Evolutionary conservation across 2,329 filamentous ascomycete genomes (phyloP), one percentile per base, ranked within the genome.

Genomic region (Penicillium sp.): DNA sequence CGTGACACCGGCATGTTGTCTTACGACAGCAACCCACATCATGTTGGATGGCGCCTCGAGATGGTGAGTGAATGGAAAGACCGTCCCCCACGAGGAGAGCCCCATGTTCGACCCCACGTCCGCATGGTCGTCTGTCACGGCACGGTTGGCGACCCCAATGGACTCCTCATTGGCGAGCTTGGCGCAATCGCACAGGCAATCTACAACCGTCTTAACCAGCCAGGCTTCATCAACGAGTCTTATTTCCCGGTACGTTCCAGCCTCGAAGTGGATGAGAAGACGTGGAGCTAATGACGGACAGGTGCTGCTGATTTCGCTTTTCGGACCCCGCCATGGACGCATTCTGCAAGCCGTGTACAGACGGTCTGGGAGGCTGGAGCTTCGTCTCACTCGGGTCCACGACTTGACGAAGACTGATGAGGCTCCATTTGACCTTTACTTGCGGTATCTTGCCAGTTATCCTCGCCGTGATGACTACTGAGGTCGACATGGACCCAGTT

Each of bases 251-350:
- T 53, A 34, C 11, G 37, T 31, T 37, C 22, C n/a, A 12, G 22
- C 17, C 15, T 22, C 22, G 17, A 15, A 8, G 3, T 15, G 4
- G 6, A 28, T 17, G 2, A 0, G 2, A n/a, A 6, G 20, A 31
- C 7, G 10, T 12, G 22, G 22, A 39, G 35, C 49, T 52, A n/a
- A 52, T 11, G 20, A 28, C 2, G 12, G 10, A 17, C 22, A 53
- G 51, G 51, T 53, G 17, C 38, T 53, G n/a, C 10, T 53, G 51
- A 20, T 53, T 7, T 53, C 51, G 20, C 39, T 53, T 41, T 53
- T 53, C 25, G 51, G 51, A 12, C 51, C 51, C 5, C 51, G 51
- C n/a, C 37, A 53, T 41, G 38, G 37, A 31, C 51, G 51, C 1
- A 10, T 53, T 42, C 38, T 53, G 22, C 51, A 53, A 38, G 51